Evolutionary conservation across 208 protist genomes (phyloP).

Genomic region (Acanthamoeba healyi): DNA sequence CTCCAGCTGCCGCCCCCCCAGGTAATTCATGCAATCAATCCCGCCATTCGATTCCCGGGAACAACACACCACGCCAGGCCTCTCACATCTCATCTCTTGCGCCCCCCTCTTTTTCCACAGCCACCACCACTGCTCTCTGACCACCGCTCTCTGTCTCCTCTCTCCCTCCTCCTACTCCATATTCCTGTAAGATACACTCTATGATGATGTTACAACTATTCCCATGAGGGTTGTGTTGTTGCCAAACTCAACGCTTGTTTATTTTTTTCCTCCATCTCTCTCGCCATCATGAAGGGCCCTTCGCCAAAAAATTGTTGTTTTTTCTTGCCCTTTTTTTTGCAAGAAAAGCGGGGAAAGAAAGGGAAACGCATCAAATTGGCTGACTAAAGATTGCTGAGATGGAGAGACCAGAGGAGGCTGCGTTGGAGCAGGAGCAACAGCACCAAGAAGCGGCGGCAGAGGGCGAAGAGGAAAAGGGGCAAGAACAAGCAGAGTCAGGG

Average conservation of each 20-base stretch:
- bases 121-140: neutral
- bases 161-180: neutral
- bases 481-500: neutral
- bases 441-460: neutral
- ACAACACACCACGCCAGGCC: no score
- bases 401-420: no score
- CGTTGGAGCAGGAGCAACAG: no score
- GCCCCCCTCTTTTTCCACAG: neutral
- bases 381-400: no score
- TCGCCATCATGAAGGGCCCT: neutral
- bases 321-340: neutral
- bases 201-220: constrained; percentile 35
- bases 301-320: neutral
- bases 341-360: no score
- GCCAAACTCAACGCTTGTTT: constrained; percentile 19
- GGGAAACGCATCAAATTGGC: neutral
- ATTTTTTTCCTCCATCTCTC: neutral
- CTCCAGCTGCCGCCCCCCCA: no score
- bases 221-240: constrained; percentile 30
- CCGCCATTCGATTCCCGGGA: constrained; percentile 4
- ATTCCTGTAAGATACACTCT: constrained; percentile 65
- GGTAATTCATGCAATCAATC: neutral
- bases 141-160: neutral
- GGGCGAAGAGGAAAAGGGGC: no score
- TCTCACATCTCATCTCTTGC: neutral